Evolutionary conservation across 2,329 filamentous ascomycete species (phyloP).

Genomic region (Colletotrichum horii): DNA sequence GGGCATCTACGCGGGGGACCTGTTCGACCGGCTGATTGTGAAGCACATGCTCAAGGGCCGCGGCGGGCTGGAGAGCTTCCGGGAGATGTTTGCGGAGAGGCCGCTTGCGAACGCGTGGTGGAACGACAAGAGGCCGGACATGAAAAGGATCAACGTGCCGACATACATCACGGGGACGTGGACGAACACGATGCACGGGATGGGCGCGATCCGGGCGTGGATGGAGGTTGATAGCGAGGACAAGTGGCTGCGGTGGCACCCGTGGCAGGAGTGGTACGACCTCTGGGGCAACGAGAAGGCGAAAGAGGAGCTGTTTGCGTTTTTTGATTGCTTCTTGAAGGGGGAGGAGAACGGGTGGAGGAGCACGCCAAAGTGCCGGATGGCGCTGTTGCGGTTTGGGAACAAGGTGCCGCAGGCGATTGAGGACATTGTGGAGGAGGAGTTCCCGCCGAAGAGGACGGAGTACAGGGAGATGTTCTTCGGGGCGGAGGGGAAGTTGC

Average conservation of each 20-base stretch:
- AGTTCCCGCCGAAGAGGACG: constrained; percentile 31
- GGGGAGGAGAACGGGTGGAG: constrained; percentile 49
- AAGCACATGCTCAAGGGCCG: constrained; percentile 25
- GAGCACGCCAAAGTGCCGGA: constrained; percentile 46
- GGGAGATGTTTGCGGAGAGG: constrained; percentile 25
- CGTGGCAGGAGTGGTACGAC: constrained; percentile 10
- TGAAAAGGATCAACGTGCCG: constrained; percentile 26
- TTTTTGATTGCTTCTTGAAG: constrained; percentile 52
- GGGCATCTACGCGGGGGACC: constrained; percentile 22
- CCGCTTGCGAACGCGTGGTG: constrained; percentile 27
- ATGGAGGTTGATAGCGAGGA: constrained; percentile 38
- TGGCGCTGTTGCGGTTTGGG: constrained; percentile 36
- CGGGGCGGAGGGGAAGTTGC: constrained; percentile 30
- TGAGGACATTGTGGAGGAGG: constrained; percentile 29
- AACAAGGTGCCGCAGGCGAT: constrained; percentile 27
- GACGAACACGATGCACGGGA: constrained; percentile 22
- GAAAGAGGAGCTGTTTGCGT: constrained; percentile 40
- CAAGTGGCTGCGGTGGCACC: constrained; percentile 43
- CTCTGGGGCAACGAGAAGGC: background rate
- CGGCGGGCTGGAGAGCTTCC: constrained; percentile 25
- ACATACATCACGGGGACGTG: constrained; percentile 23
- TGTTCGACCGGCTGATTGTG: constrained; percentile 24
- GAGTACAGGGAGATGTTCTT: constrained; percentile 31
- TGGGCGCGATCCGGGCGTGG: constrained; percentile 32
- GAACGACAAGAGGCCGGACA: constrained; percentile 27